Evolutionary conservation across 106 monocot species (phyloP).

Genomic region (Amphibolis antarctica): DNA sequence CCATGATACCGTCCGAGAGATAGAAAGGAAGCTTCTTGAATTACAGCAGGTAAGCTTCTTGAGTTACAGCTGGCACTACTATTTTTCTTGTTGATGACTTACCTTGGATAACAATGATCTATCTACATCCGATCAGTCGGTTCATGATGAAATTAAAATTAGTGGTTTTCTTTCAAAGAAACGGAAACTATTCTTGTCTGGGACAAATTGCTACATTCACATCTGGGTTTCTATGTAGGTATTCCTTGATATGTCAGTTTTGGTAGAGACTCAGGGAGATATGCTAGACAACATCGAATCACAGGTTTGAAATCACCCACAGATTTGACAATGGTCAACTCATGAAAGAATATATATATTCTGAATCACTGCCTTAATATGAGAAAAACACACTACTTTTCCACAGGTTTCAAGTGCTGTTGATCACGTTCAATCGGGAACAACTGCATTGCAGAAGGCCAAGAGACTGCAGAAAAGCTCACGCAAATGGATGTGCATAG

Average conservation of each 20-base stretch:
- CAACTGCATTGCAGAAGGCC: conserved; percentile 60
- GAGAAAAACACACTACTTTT: too few relatives aligned
- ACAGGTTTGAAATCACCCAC: conserved; percentile 15
- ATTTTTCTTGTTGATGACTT: not conserved
- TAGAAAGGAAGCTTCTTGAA: conserved; percentile 93
- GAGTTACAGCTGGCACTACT: conserved; percentile 98
- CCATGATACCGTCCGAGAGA: conserved; percentile 78
- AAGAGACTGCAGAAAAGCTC: conserved; percentile 82
- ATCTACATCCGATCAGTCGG: too few relatives aligned
- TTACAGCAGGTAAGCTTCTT: conserved; percentile 97
- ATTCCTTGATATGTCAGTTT: conserved; percentile 39
- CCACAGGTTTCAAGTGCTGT: conserved; percentile 76
- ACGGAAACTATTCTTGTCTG: too few relatives aligned
- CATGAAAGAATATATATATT: not conserved
- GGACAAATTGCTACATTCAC: not conserved
- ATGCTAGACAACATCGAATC: conserved; percentile 43
- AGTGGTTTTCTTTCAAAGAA: too few relatives aligned
- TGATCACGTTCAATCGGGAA: conserved; percentile 73
- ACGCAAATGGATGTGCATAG: conserved; percentile 92
- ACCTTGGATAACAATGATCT: too few relatives aligned
- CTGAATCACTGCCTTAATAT: not conserved
- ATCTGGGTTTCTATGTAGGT: conserved; percentile 13
- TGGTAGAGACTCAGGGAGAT: conserved; percentile 45
- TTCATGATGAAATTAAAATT: too few relatives aligned
- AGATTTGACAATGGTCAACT: not conserved